These are phyloP conservation scores for Penicillium sp. DNA, from an alignment of 2,329 filamentous ascomycete genomes.

Conservation along the genomic window DNA sequence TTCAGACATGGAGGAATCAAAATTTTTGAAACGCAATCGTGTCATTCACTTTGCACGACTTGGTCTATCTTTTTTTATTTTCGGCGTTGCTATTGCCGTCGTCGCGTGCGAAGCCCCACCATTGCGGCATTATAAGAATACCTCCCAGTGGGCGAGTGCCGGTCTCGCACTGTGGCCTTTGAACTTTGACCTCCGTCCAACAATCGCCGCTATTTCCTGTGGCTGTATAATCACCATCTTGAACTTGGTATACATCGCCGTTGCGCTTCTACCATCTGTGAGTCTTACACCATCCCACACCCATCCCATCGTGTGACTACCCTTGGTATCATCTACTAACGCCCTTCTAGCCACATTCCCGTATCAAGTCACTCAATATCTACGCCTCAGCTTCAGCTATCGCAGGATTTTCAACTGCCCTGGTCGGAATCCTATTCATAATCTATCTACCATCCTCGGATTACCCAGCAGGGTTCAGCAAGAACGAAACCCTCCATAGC, in stretches of 20 bases:
- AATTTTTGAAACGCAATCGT: constrained; percentile 36
- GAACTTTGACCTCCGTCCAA: constrained; percentile 44
- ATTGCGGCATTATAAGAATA: constrained; percentile 40
- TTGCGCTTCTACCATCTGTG: constrained; percentile 40
- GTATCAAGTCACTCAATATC: constrained; percentile 37
- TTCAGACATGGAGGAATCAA: constrained; percentile 39
- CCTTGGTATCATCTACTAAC: background rate
- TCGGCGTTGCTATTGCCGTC: constrained; percentile 31
- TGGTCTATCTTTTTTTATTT: constrained; percentile 34
- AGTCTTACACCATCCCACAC: constrained; percentile 20
- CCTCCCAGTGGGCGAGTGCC: constrained; percentile 34
- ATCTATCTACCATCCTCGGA: constrained; percentile 35
- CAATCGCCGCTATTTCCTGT: constrained; percentile 38
- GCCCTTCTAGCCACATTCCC: constrained; percentile 34
- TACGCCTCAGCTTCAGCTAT: constrained; percentile 36
- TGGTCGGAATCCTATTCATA: constrained; percentile 34
- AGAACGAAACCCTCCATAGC: constrained; percentile 40
- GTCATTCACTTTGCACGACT: constrained; percentile 37
- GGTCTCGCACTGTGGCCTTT: constrained; percentile 45
- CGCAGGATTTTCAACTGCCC: constrained; percentile 38
- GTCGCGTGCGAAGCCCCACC: constrained; percentile 42
- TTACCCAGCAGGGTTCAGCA: constrained; percentile 31
- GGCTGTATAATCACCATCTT: constrained; percentile 38
- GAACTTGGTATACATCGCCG: constrained; percentile 34
- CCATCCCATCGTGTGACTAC: background rate